Percentiles rank a stretch among this genome's conserved stretches.
These are phyloP conservation scores for Diaporthe sp. DNA, from an alignment of 2,329 filamentous ascomycete genomes.

Conservation along the genomic window DNA sequence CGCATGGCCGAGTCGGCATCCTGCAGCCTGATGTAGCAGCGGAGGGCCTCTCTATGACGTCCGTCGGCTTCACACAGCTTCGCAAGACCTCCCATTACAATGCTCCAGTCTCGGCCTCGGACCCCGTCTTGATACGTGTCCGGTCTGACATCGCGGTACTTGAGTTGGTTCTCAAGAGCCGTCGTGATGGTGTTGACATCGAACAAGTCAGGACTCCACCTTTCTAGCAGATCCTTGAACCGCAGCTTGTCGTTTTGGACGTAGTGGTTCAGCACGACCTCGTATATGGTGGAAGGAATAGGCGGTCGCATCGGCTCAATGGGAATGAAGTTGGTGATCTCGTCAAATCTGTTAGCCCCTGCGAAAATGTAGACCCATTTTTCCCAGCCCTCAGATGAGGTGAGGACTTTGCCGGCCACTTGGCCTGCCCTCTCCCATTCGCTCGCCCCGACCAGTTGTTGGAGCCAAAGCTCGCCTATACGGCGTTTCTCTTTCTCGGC, in stretches of 20 bases:
- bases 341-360: slow-evolving; percentile 86
- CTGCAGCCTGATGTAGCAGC: slow-evolving; percentile 89
- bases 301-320: slow-evolving; percentile 81
- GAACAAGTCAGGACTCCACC: slow-evolving; percentile 88
- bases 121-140: slow-evolving; percentile 82
- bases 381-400: slow-evolving; percentile 87
- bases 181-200: slow-evolving; percentile 81
- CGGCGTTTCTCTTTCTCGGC: slow-evolving; percentile 89
- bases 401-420: slow-evolving; percentile 85
- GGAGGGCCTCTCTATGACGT: slow-evolving; percentile 84
- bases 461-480: slow-evolving; percentile 93
- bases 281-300: slow-evolving; percentile 85
- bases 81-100: slow-evolving; percentile 88
- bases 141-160: slow-evolving; percentile 79
- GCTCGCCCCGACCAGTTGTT: slow-evolving; percentile 80
- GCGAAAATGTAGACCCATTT: slow-evolving; percentile 96
- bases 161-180: slow-evolving; percentile 85
- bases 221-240: slow-evolving; percentile 83
- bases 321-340: slow-evolving; percentile 88
- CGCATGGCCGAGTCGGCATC: slow-evolving; percentile 91
- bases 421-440: slow-evolving; percentile 85
- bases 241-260: slow-evolving; percentile 80
- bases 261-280: slow-evolving; percentile 90
- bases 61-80: slow-evolving; percentile 87
- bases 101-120: slow-evolving; percentile 84